A percentile compares a stretch with the other conserved stretches of the same genome.
Evolutionary conservation across 2,329 filamentous ascomycete genomes (phyloP).

Genomic region (Trichoderma sp.): DNA sequence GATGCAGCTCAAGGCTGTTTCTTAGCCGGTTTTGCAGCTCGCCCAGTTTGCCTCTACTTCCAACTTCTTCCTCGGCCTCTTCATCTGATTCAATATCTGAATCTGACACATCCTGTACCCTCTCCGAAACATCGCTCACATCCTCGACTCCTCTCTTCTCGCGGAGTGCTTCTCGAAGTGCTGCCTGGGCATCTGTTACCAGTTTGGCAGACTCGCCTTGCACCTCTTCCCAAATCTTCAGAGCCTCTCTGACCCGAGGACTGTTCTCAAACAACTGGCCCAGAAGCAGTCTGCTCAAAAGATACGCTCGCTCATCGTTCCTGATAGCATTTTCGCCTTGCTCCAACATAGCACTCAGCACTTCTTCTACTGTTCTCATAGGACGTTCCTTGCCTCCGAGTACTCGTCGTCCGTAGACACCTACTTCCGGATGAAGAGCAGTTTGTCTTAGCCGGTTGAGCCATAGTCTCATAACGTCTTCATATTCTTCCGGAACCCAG

Average conservation of each 20-base stretch:
- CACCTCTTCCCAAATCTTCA: constrained; percentile 67
- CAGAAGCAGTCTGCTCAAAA: constrained; percentile 64
- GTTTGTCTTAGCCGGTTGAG: constrained; percentile 77
- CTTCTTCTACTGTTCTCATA: constrained; percentile 80
- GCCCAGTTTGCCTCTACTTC: constrained; percentile 47
- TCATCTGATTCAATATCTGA: constrained; percentile 38
- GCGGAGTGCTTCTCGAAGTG: constrained; percentile 55
- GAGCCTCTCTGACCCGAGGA: constrained; percentile 64
- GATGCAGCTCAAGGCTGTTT: constrained; percentile 73
- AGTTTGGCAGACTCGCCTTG: constrained; percentile 50
- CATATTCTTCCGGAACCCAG: constrained; percentile 67
- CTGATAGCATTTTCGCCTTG: constrained; percentile 70
- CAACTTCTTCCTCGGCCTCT: constrained; percentile 39
- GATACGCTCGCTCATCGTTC: constrained; percentile 66
- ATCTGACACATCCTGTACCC: constrained; percentile 12
- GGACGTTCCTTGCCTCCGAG: constrained; percentile 65
- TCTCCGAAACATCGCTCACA: not conserved
- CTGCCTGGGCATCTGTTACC: constrained; percentile 65
- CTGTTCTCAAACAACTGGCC: constrained; percentile 82
- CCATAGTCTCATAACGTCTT: constrained; percentile 75
- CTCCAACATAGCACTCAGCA: constrained; percentile 89
- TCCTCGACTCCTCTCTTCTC: constrained; percentile 23
- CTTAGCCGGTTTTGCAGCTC: constrained; percentile 67
- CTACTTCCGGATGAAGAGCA: constrained; percentile 83
- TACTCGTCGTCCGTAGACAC: constrained; percentile 63